Base-by-base conservation (phyloP, 345 rosid genomes). In the Salix dunnii region DNA sequence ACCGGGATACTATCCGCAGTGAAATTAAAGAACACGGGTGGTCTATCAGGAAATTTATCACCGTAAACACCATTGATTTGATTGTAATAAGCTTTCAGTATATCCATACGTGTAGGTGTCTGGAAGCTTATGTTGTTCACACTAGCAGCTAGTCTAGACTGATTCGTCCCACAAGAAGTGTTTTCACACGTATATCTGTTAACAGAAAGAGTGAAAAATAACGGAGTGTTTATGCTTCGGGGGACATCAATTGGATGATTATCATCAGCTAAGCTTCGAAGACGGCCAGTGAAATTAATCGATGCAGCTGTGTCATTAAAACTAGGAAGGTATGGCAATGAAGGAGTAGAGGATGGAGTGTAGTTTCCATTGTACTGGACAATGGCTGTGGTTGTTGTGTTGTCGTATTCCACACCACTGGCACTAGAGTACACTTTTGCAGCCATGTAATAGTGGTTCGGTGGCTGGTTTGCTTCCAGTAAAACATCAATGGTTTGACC, bases 401-500 rank as follows among this genome's bases (percentile, higher is more conserved):
- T 85, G 68, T 88, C 83, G 63, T 72, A 80, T 0, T 30, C 6
- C 10, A 79, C 60, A 18, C 3, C 76, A 0, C 21, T 6, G 23
- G 69, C 73, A 23, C 62, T 74, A 6, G 84, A 78, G 77, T 82
- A 90, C 60, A 83, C 85, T 53, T 80, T 82, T 8, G 92, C 84
- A 5, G 90, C 89, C 89, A 90, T 90, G 89, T 85, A 83, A 48
- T 91, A 90, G 66, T 66, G 77, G 49, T 74, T 55, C 0, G 48
- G 38, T 27, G 84, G 72, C 62, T 84, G 82, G 81, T 90, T 73
- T 23, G 94, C 91, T 53, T 82, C 55, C 14, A 91, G 38, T 62
- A 91, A 74, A 23, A 74, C 74, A 74, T 91, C 94, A 46, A 85
- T 81, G 64, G 91, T 81, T 82, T 91, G 89, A 7, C 92, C 92